Evolutionary conservation across 352 stramenopile genomes (phyloP).

Genomic region (Blastocystis sp.): DNA sequence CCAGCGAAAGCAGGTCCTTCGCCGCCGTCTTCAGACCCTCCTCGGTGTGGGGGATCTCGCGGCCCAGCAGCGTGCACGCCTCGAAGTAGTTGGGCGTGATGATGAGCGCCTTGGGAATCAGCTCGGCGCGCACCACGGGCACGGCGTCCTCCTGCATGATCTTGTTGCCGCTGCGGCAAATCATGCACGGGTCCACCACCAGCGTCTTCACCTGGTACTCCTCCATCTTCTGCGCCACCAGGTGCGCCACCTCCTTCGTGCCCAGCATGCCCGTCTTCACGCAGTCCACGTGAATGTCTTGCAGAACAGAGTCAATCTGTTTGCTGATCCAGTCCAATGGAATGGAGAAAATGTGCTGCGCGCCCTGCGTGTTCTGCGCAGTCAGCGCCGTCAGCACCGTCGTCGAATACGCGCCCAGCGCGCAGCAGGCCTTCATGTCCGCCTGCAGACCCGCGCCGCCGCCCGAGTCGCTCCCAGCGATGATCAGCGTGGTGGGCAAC

Average conservation of each 20-base stretch:
- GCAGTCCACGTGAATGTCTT: slow-evolving; percentile 82
- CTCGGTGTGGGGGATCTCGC: slow-evolving; percentile 21
- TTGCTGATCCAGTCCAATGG: slow-evolving; percentile 77
- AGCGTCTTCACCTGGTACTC: slow-evolving; percentile 74
- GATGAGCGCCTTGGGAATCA: slow-evolving; percentile 84
- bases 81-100: slow-evolving; percentile 90
- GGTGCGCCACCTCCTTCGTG: slow-evolving; percentile 79
- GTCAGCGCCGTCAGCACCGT: slow-evolving; percentile 86
- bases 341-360: slow-evolving; percentile 78
- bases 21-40: slow-evolving; percentile 51
- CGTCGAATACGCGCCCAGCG: slow-evolving; percentile 79
- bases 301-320: slow-evolving; percentile 82
- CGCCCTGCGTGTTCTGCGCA: slow-evolving; percentile 79
- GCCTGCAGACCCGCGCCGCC: slow-evolving; percentile 87
- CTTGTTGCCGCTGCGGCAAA: slow-evolving; percentile 82
- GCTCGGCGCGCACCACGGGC: slow-evolving; percentile 76
- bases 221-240: slow-evolving; percentile 77
- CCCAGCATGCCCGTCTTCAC: slow-evolving; percentile 90
- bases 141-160: slow-evolving; percentile 81
- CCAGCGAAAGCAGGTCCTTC: slow-evolving; percentile 50
- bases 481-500: slow-evolving; percentile 79
- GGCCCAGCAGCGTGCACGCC: slow-evolving; percentile 77
- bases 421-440: slow-evolving; percentile 85
- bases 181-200: slow-evolving; percentile 89
- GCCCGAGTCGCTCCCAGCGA: slow-evolving; percentile 87